Evolutionary conservation across 148 eudicot species (phyloP), one percentile per base, ranked within the genome.

Genomic region (Spergularia bocconei): DNA sequence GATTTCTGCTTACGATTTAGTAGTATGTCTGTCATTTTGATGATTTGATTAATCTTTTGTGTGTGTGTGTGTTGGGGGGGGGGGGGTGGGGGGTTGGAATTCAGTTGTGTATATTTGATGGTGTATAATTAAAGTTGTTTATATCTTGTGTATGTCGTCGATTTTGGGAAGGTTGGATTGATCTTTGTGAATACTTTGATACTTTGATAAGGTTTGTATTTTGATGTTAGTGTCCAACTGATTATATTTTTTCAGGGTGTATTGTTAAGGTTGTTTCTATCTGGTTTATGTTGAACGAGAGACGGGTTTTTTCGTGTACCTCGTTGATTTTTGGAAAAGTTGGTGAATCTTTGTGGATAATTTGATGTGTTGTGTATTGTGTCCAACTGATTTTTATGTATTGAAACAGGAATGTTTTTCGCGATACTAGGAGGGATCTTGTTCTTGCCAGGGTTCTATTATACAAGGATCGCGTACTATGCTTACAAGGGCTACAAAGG

Each of bases 401-500:
- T 67, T 78, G 58, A 63, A 79, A 66, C 79, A 94, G 98, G 98
- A 79, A 44, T 91, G 62, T 91, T 94, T 84, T 94, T 94, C 59
- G 86, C 97, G 8, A 82, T 91, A 74, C 81, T 94, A 63, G 98
- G 98, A 29, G 89, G 84, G 71, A 75, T 94, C 64, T 84, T 94
- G 82, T 94, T 94, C 83, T 82, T 94, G 71, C 97, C 98, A 17
- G 98, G 98, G 16, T 91, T 95, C 79, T 95, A 95, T 75, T 95
- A 95, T 51, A 92, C 98, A 23, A 78, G 98, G 88, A 95, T 95
- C 41, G 98, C 98, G 4, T 95, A 95, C 91, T 95, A 92, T 62
- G 98, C 98, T 0, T 95, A 89, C 87, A 95, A 95, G 82, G 97
- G 98, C 23, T 95, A 95, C 86, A 89, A 95, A 85, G 98, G 97